phyloP scores from a whole-genome alignment of 257 asterid genomes.

The Avicennia marina region DNA sequence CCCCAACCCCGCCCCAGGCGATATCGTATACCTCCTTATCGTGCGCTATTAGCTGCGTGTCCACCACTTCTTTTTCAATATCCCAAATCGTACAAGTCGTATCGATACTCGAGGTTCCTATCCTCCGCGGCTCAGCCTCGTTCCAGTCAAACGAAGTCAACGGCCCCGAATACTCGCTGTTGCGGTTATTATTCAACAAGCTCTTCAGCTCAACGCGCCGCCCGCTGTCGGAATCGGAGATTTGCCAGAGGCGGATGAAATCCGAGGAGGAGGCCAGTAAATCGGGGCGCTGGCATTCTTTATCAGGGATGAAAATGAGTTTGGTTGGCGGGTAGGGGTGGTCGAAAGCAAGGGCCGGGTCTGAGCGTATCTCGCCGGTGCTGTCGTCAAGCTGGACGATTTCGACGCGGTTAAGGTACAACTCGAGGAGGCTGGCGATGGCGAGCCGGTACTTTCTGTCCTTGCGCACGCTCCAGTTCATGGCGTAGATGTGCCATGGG shows the following conservation, averaged over 20 bases:
- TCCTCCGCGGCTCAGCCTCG: slow-evolving; percentile 90
- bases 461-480: slow-evolving; percentile 91
- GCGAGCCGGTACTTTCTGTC: slow-evolving; percentile 92
- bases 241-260: slow-evolving; percentile 84
- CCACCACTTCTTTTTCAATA: slow-evolving; percentile 88
- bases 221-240: slow-evolving; percentile 44
- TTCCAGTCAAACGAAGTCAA: slow-evolving; percentile 96
- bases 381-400: slow-evolving; percentile 84
- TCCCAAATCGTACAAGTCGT: slow-evolving; percentile 98
- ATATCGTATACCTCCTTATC: slow-evolving; percentile 98
- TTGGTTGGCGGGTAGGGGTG: slow-evolving; percentile 97
- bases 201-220: slow-evolving; percentile 70
- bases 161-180: slow-evolving; percentile 87
- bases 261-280: slow-evolving; percentile 87
- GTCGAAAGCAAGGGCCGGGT: slow-evolving; percentile 75
- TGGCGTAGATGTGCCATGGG: slow-evolving; percentile 96
- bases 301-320: slow-evolving; percentile 81
- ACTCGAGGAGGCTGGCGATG: slow-evolving; percentile 78
- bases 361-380: slow-evolving; percentile 81
- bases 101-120: slow-evolving; percentile 92
- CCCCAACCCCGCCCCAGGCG: slow-evolving; percentile 99
- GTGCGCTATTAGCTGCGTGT: slow-evolving; percentile 92
- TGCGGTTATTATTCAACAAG: slow-evolving; percentile 64
- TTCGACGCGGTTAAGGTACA: slow-evolving; percentile 77
- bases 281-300: slow-evolving; percentile 91